Evolutionary conservation across 1,139 yeast genomes (phyloP).

Genomic region (Magnusiomyces tetraspermus): DNA sequence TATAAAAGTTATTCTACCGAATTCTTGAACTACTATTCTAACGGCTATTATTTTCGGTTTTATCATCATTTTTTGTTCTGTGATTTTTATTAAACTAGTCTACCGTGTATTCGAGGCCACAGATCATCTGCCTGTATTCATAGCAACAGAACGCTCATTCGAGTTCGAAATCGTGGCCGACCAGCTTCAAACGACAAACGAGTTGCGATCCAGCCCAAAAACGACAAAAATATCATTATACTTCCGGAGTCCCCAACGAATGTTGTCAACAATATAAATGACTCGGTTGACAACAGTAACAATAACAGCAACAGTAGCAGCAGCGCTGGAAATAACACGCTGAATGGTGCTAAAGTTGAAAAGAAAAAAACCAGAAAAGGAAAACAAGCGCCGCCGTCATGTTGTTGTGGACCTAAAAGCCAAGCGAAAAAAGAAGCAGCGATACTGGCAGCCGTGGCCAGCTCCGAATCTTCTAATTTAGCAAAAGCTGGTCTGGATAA

Average conservation of each 20-base stretch:
- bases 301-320: background rate
- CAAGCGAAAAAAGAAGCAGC: background rate
- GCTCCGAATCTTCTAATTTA: background rate
- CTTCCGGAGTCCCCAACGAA: constrained; percentile 2
- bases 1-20: background rate
- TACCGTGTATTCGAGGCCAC: constrained; percentile 78
- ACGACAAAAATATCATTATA: background rate
- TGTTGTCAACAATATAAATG: background rate
- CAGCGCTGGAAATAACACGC: background rate
- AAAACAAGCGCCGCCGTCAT: no score
- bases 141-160: constrained; percentile 64
- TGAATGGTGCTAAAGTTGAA: background rate
- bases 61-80: background rate
- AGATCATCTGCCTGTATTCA: constrained; percentile 83
- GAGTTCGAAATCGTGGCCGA: constrained; percentile 82
- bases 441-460: background rate
- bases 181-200: constrained; percentile 37
- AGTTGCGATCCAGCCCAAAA: constrained; percentile 25
- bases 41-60: background rate
- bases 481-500: background rate
- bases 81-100: constrained; percentile 20
- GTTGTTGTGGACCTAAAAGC: constrained; percentile 9
- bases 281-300: background rate
- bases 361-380: background rate
- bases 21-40: background rate